Base-by-base conservation (phyloP, 768 basidiomycete species). In the Rhodocollybia butyracea region DNA sequence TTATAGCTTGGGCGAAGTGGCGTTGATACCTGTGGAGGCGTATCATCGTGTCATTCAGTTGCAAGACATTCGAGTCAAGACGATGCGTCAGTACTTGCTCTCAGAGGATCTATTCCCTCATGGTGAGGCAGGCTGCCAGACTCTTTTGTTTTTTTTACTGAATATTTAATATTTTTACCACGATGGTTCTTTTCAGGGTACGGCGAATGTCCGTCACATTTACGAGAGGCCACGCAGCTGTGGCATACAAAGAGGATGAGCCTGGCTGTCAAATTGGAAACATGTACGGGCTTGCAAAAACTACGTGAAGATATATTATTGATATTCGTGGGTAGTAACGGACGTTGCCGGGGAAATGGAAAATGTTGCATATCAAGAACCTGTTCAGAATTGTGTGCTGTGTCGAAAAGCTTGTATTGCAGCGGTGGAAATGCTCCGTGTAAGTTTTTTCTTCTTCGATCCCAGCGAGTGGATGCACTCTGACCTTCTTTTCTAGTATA, bases 281-380 rank as follows among this genome's bases (percentile, higher is more conserved):
- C 79, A 61, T 78, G 85, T 86, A 60, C 57, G 55, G n/a, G 12
- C 29, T 11, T 32, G 29, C 17, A 22, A 50, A 36, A 38, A 38
- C 26, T 17, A 36, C 5, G 15, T 40, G 6, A 8, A 39, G 19
- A 27, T 21, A 11, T 27, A 45, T 29, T 5, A 15, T 38, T 40
- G 17, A 27, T 40, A 32, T 46, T 52, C 59, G 58, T 24, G 47
- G 58, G 32, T 24, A 86, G 88, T 76, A 19, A 86, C 84, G 5
- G 85, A 89, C 59, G 74, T 89, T 26, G 81, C 81, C 7, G 81
- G 74, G 31, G 87, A 88, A 69, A 89, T 89, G 88, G 73, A 70
- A 17, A 60, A 64, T n/a, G 68, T 86, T 19, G 68, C 66, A 19
- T 36, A 31, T 32, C 34, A 43, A 38, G 70, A 73, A n/a, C 72